Evolutionary conservation across 768 basidiomycete species (phyloP), one percentile per base, ranked within the genome.

Genomic region (Hericium alpestre): DNA sequence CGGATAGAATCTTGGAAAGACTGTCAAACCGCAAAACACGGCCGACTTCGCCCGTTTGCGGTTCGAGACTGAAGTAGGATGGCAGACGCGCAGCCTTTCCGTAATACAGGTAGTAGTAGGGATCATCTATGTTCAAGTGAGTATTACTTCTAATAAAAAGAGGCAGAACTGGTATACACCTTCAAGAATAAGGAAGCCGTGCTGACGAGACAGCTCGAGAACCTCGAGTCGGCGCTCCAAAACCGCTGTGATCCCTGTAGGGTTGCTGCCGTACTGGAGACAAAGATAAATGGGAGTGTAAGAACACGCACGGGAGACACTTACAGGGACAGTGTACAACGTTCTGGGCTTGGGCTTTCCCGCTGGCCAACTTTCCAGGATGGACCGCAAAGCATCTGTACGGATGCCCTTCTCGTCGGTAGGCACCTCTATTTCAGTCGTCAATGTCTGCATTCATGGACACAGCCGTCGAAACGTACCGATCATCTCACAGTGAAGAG

Each of bases 11-110:
- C 72, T 96, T 96, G 55, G 87, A 91, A 54, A 95, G 76, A 65
- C 88, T 91, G 67, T 96, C 93, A 67, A 95, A 92, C 40, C 93
- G 82, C 18, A 95, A 63, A 38, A 95, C 91, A 11, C 86, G 81
- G 2, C 93, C 93, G 23, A 80, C 77, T 62, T 79, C 40, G 78
- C 75, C 61, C 80, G 78, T 54, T 81, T 77, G 13, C 73, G 74
- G 53, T 69, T 96, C 93, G 40, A 95, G 76, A 40, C 80, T 75
- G 65, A 94, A 93, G 70, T 93, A 95, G 0, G 86, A 90, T 1
- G 86, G 81, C 12, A 83, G 81, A 15, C 85, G 77, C 22, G 82
- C 74, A 6, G 69, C 68, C 16, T 74, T 69, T 37, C 88, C 87
- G 61, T 85, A 93, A 71, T 91, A 90, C 55, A 92, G 70, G 63